Conservation (phyloP, 2,329 filamentous ascomycete genomes). For the Fusarium subtropicale region DNA sequence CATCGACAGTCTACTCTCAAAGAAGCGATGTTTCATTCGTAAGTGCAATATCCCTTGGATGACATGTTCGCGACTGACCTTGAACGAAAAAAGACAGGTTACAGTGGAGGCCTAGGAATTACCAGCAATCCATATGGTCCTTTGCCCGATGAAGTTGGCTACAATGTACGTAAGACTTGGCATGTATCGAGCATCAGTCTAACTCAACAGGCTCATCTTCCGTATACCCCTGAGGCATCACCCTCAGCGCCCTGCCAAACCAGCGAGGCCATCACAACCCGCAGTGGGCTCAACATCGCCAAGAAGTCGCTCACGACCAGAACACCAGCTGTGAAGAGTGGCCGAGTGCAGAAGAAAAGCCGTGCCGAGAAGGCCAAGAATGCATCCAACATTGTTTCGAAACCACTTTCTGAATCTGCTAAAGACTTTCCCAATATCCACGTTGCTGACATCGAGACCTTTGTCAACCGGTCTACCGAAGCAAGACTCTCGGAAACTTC, state of each 20-base stretch:
- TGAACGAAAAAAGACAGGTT: constrained; percentile 27
- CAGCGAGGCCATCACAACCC: constrained; percentile 51
- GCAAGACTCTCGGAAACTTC: constrained; percentile 74
- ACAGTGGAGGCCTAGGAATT: constrained; percentile 16
- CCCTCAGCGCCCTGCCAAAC: constrained; percentile 54
- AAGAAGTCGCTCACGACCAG: constrained; percentile 36
- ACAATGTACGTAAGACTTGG: constrained; percentile 32
- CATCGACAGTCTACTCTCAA: constrained; percentile 35
- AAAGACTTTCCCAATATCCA: constrained; percentile 70
- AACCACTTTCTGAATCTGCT: constrained; percentile 78
- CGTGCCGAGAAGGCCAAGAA: constrained; percentile 51
- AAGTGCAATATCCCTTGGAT: constrained; percentile 11
- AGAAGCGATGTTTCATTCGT: constrained; percentile 34
- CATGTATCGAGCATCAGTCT: constrained; percentile 4
- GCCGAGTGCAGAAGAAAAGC: constrained; percentile 42
- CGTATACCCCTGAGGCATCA: constrained; percentile 62
- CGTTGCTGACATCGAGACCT: constrained; percentile 81
- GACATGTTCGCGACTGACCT: background rate
- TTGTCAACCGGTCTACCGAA: constrained; percentile 78
- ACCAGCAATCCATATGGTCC: constrained; percentile 36
- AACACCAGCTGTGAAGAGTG: constrained; percentile 31
- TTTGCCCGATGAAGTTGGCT: constrained; percentile 38
- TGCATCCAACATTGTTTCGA: constrained; percentile 64
- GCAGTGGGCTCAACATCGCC: constrained; percentile 52
- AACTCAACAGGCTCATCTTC: constrained; percentile 27